Evolutionary conservation across 2,329 filamentous ascomycete species (phyloP).

Genomic region (Botrytis galanthina): DNA sequence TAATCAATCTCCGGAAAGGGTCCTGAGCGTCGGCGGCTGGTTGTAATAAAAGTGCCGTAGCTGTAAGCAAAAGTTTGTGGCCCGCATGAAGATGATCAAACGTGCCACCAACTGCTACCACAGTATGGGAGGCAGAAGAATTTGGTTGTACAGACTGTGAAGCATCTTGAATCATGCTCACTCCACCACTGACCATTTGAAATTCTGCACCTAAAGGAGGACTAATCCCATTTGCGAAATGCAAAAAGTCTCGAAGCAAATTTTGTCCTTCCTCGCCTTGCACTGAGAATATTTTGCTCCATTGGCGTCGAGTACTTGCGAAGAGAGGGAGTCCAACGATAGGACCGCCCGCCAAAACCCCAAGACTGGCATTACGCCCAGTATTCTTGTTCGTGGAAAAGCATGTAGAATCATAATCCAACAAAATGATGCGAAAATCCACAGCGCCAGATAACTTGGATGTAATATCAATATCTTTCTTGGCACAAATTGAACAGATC

Average conservation of each 20-base stretch:
- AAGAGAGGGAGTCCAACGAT: conserved; percentile 50
- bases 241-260: conserved; percentile 51
- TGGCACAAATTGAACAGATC: conserved; percentile 67
- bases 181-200: conserved; percentile 51
- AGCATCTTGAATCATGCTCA: conserved; percentile 44
- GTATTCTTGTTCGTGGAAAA: conserved; percentile 40
- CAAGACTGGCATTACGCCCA: neutral
- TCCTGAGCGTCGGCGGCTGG: conserved; percentile 41
- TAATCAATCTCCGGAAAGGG: conserved; percentile 59
- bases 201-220: conserved; percentile 51
- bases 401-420: conserved; percentile 56
- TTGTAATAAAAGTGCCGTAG: conserved; percentile 70
- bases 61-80: conserved; percentile 94
- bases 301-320: conserved; percentile 54
- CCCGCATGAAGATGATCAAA: conserved; percentile 96
- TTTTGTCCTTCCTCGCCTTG: conserved; percentile 63
- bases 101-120: conserved; percentile 83
- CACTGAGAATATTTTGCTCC: conserved; percentile 64
- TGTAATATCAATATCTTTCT: conserved; percentile 54
- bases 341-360: conserved; percentile 37
- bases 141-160: conserved; percentile 14
- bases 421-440: conserved; percentile 70
- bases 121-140: conserved; percentile 45
- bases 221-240: conserved; percentile 48
- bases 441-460: conserved; percentile 67